Base-by-base conservation (phyloP, 2,329 filamentous ascomycete species). In the Metarhizium anisopliae region DNA sequence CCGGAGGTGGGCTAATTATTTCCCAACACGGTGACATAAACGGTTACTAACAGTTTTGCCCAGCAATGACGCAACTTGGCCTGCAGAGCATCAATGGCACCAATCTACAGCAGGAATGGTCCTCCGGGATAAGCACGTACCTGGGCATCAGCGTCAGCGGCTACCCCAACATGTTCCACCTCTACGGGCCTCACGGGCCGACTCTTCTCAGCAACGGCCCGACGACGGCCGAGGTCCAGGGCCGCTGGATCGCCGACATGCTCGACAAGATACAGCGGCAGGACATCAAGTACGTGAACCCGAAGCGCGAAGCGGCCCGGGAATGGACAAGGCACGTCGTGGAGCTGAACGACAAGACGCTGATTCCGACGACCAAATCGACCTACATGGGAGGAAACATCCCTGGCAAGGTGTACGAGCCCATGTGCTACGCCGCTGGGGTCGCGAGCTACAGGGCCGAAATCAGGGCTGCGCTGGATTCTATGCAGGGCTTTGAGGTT, bases 301-400 rank as follows among this genome's bases (percentile, higher is more conserved):
- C 79, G 0, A 75, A 71, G 42, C 42, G 59, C 0, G 75, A 78
- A 45, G 74, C 75, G 0, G 70, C 75, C 7, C 63, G 73, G 5
- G 62, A 68, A 4, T 85, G 79, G 78, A 81, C 77, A 62, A 63
- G 76, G 47, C 64, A 69, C 10, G 72, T 83, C 29, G 61, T 76
- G n/a, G 70, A 76, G 2, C 53, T 80, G 2, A 76, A 72, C 50
- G 66, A 81, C 61, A 61, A 47, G 11, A 73, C 72, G 5, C 66
- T 84, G 3, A 74, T 84, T 56, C 77, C 78, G 0, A 75, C 70
- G 0, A 74, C 74, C 0, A 70, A 67, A 30, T 78, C 72, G 6
- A 83, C 77, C 20, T 83, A 81, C 59, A 80, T 82, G 75, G 81
- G 82, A 2, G 76, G 74, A 0, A 80, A 71, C 45, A 72, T 82